Conservation (phyloP, 305 asterid species). For the Solanum hybrid region DNA sequence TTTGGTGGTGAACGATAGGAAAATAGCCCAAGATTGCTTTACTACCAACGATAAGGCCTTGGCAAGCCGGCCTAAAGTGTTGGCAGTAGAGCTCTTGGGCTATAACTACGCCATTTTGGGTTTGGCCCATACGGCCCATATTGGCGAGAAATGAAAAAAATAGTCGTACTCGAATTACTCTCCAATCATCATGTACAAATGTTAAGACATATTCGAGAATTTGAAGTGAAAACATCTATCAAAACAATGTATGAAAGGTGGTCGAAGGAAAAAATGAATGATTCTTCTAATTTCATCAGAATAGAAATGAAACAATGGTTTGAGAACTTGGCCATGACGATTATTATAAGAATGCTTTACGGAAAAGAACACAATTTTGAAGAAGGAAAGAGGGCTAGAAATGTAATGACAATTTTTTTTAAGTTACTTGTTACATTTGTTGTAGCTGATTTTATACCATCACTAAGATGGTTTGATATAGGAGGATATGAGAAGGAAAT, state of each 20-base stretch:
- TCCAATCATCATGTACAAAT: background rate
- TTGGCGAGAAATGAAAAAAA: conserved; percentile 25
- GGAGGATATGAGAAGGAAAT: conserved; percentile 15
- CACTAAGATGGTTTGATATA: conserved; percentile 11
- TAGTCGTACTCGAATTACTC: conserved; percentile 11
- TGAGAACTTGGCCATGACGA: conserved; percentile 6
- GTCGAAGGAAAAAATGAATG: background rate
- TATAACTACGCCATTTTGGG: conserved; percentile 23
- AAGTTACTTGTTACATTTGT: background rate
- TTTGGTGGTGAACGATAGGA: conserved; percentile 15
- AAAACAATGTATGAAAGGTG: background rate
- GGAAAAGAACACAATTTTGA: background rate
- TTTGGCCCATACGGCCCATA: conserved; percentile 8
- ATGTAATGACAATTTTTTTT: conserved; percentile 11
- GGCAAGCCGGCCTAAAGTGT: background rate
- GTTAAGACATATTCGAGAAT: background rate
- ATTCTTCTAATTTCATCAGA: background rate
- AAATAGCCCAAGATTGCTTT: conserved; percentile 20
- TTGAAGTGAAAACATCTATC: background rate
- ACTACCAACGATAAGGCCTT: background rate
- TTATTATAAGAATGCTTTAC: conserved; percentile 12
- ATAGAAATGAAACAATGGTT: conserved; percentile 5
- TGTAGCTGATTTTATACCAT: conserved; percentile 16
- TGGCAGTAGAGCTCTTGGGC: conserved; percentile 4
- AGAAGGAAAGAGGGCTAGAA: conserved; percentile 3